phyloP scores from a whole-genome alignment of 2,329 filamentous ascomycete genomes.

The Alternaria gansuensis region DNA sequence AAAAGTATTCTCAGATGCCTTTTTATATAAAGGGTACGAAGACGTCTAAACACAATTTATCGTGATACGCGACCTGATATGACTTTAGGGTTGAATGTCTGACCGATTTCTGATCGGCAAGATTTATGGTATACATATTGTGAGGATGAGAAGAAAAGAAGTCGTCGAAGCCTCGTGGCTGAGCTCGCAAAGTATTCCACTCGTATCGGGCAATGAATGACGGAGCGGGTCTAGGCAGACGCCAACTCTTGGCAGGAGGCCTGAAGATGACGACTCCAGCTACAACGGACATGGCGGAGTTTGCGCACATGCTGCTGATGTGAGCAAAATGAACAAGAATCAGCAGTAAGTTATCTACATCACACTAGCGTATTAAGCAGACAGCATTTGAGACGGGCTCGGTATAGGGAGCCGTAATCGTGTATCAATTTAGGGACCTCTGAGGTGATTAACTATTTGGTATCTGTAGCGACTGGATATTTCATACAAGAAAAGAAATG shows the following conservation, averaged over 20 bases:
- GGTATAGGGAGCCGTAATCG: neutral
- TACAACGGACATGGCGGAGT: neutral
- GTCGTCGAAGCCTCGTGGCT: slow-evolving; percentile 3
- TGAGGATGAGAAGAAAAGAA: neutral
- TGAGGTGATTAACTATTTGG: slow-evolving; percentile 6
- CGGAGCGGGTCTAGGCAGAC: slow-evolving; percentile 1
- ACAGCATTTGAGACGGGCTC: neutral
- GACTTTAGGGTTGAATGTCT: neutral
- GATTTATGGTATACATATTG: neutral
- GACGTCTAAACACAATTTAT: neutral
- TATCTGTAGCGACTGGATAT: slow-evolving; percentile 12
- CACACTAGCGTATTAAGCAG: neutral
- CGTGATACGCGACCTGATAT: neutral
- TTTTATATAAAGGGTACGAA: neutral
- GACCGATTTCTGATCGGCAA: neutral
- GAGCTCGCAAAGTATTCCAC: slow-evolving; percentile 4
- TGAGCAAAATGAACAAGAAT: neutral
- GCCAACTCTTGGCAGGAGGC: slow-evolving; percentile 5
- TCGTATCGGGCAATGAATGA: neutral
- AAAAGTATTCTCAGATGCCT: neutral
- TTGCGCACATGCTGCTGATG: neutral
- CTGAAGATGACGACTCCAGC: neutral
- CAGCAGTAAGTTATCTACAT: neutral
- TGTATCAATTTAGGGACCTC: slow-evolving; percentile 12
- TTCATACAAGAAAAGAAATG: neutral